These are phyloP conservation scores for Phytophthora crassamura DNA, from an alignment of 352 stramenopile species.

Conservation along the genomic window DNA sequence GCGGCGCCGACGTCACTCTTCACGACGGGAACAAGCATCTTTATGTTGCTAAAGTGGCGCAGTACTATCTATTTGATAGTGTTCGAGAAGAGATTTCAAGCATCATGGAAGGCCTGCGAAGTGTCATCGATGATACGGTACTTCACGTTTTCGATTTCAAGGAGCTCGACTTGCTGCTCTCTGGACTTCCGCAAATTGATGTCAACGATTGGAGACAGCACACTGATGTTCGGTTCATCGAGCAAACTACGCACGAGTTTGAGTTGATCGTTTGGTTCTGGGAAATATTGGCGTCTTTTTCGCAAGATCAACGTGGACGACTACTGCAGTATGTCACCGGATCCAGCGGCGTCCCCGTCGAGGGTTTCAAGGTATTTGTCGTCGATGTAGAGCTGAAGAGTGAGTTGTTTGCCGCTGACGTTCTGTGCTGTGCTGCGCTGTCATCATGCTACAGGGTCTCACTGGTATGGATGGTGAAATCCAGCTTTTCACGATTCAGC, in stretches of 20 bases:
- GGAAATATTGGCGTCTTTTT: constrained; percentile 69
- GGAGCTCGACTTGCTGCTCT: constrained; percentile 92
- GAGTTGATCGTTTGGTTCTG: constrained; percentile 82
- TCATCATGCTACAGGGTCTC: constrained; percentile 44
- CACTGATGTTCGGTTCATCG: constrained; percentile 60
- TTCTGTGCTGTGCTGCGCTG: background rate
- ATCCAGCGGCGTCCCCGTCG: constrained; percentile 79
- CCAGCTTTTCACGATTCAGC: constrained; percentile 78
- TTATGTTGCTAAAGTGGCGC: constrained; percentile 93
- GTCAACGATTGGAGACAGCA: constrained; percentile 87
- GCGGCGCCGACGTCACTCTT: constrained; percentile 67
- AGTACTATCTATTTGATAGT: constrained; percentile 96
- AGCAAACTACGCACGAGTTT: constrained; percentile 46
- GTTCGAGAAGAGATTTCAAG: constrained; percentile 89
- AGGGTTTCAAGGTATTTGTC: constrained; percentile 70
- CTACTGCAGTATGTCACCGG: constrained; percentile 89
- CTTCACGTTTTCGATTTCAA: constrained; percentile 98
- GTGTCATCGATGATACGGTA: constrained; percentile 95
- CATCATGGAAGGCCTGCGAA: constrained; percentile 90
- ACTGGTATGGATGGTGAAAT: constrained; percentile 80
- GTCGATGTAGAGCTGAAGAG: background rate
- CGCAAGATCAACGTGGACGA: constrained; percentile 63
- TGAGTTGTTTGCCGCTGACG: background rate
- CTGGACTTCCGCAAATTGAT: constrained; percentile 82
- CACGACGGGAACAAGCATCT: constrained; percentile 96